Percentiles rank a stretch among this genome's conserved stretches.
These are phyloP conservation scores for Pseudozyma pruni DNA, from an alignment of 1,284 basidiomycete genomes.

Conservation along the genomic window DNA sequence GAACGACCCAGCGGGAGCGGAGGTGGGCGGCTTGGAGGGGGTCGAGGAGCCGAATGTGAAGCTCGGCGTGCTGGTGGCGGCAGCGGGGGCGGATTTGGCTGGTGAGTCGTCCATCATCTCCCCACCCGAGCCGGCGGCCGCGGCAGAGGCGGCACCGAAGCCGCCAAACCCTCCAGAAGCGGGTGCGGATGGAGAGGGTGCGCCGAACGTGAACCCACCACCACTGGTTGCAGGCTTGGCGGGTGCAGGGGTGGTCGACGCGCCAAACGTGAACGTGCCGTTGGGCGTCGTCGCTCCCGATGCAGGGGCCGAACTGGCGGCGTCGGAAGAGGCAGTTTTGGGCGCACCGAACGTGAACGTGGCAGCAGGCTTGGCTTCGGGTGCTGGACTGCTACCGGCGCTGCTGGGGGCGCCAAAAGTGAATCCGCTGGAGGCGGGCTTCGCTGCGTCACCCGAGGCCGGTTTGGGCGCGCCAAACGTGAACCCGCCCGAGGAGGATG, in stretches of 20 bases:
- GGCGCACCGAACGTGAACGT: constrained; percentile 25
- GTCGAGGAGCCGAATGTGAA: constrained; percentile 40
- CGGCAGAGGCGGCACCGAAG: constrained; percentile 10
- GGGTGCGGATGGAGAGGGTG: constrained; percentile 1
- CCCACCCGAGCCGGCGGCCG: not conserved
- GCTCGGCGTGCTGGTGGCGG: constrained; percentile 8
- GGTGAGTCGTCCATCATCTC: constrained; percentile 56
- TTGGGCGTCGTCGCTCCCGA: constrained; percentile 12
- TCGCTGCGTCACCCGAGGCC: constrained; percentile 6
- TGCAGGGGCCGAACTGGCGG: constrained; percentile 18
- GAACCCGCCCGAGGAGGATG: constrained; percentile 15
- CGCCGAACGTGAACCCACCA: constrained; percentile 29
- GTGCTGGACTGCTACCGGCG: constrained; percentile 12
- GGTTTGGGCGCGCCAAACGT: constrained; percentile 27
- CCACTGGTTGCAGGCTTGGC: constrained; percentile 4
- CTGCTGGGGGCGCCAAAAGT: constrained; percentile 27
- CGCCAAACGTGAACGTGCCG: constrained; percentile 27
- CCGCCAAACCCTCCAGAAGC: constrained; percentile 22
- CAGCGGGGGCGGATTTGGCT: not conserved
- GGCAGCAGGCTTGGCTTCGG: constrained; percentile 9
- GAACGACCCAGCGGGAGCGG: constrained; percentile 9
- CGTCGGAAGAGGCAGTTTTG: constrained; percentile 6
- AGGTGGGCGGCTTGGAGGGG: constrained; percentile 7
- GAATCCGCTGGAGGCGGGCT: constrained; percentile 18
- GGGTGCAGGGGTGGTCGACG: not conserved